A percentile compares a stretch with the other conserved stretches of the same genome.
These are phyloP conservation scores for Dicorynia guianensis DNA, from an alignment of 306 rosid species.

Conservation along the genomic window DNA sequence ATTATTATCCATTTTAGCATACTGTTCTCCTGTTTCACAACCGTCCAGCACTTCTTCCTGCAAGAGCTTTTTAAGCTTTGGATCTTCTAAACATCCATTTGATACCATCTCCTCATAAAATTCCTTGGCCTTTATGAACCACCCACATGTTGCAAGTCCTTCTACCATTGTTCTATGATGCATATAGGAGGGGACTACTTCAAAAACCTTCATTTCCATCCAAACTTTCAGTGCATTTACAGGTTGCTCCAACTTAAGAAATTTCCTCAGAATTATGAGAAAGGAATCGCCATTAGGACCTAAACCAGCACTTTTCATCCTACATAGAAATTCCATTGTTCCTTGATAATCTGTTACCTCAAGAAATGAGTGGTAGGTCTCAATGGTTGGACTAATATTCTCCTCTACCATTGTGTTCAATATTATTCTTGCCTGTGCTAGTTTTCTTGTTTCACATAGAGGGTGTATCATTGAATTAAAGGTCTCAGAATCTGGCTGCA, in stretches of 20 bases:
- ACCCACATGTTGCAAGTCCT: slow-evolving; percentile 65
- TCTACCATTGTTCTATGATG: slow-evolving; percentile 70
- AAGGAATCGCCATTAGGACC: slow-evolving; percentile 71
- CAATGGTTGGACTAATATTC: slow-evolving; percentile 67
- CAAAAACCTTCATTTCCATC: slow-evolving; percentile 67
- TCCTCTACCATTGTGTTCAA: slow-evolving; percentile 67
- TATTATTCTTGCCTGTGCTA: slow-evolving; percentile 66
- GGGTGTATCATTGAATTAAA: slow-evolving; percentile 80
- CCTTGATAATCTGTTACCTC: slow-evolving; percentile 66
- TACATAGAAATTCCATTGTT: slow-evolving; percentile 65
- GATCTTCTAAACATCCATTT: slow-evolving; percentile 64
- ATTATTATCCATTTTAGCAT: slow-evolving; percentile 40
- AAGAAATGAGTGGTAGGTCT: slow-evolving; percentile 86
- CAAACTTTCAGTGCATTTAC: slow-evolving; percentile 73
- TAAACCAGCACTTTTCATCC: slow-evolving; percentile 67
- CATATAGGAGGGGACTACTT: slow-evolving; percentile 57
- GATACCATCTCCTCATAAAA: slow-evolving; percentile 70
- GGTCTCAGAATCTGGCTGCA: slow-evolving; percentile 75
- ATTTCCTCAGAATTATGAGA: slow-evolving; percentile 60
- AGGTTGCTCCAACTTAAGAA: slow-evolving; percentile 66
- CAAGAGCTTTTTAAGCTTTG: slow-evolving; percentile 68
- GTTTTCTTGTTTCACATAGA: slow-evolving; percentile 70
- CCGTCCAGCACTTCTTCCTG: slow-evolving; percentile 49
- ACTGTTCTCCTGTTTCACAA: slow-evolving; percentile 37
- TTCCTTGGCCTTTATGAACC: slow-evolving; percentile 69